phyloP scores from a whole-genome alignment of 1,139 yeast genomes.

The Candida sp. region DNA sequence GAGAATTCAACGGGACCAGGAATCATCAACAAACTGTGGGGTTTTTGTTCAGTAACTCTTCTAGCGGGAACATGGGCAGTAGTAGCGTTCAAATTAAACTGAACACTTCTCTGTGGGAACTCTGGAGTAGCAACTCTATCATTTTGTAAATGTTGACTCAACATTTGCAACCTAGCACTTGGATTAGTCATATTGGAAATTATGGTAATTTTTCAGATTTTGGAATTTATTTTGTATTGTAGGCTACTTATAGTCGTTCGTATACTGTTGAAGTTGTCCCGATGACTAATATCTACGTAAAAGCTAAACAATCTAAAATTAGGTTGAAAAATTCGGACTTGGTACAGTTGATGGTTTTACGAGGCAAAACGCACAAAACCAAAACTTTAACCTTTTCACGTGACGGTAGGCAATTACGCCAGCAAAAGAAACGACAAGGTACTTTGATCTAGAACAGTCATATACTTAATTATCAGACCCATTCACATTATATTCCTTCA shows the following conservation, averaged over 20 bases:
- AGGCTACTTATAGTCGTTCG: not conserved
- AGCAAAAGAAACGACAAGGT: not conserved
- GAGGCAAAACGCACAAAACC: not conserved
- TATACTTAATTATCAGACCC: conserved; percentile 35
- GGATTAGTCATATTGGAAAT: not conserved
- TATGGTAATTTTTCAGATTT: not conserved
- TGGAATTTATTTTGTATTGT: not conserved
- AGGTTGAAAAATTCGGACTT: not conserved
- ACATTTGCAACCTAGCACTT: not conserved
- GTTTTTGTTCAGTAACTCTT: not conserved
- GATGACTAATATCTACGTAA: not conserved
- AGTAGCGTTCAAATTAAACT: not conserved
- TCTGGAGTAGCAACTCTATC: not conserved
- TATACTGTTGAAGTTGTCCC: not conserved
- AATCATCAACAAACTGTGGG: conserved; percentile 4
- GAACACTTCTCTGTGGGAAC: not conserved
- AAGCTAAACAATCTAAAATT: not conserved
- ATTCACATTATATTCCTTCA: conserved; percentile 42
- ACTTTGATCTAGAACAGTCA: not conserved
- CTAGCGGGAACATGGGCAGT: not conserved
- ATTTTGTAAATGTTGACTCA: not conserved
- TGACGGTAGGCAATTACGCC: too few species aligned
- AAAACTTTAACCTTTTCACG: not conserved
- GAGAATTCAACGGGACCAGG: conserved; percentile 5
- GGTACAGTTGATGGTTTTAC: not conserved